Evolutionary conservation across 2,329 filamentous ascomycete genomes (phyloP), one percentile per base, ranked within the genome.

Genomic region (Colletotrichum navitas): DNA sequence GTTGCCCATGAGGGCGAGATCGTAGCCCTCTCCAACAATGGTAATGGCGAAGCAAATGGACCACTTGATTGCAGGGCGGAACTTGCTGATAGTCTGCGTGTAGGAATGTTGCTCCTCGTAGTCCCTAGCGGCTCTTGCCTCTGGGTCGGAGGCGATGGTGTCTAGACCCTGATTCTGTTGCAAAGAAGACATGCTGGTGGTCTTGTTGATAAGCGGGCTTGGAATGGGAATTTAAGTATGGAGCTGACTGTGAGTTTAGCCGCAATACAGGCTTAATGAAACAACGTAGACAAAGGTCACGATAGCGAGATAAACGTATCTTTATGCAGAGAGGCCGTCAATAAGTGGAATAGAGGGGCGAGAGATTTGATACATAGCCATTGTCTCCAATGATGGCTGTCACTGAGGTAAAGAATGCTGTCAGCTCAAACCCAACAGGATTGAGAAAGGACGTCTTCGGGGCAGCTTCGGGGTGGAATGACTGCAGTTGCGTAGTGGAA

Each of bases 1-100:
- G 34, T 79, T 79, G 26, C 76, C 76, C 60, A 82, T 75, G 5
- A 83, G 74, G 21, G 78, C 80, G 2, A 78, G 76, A 66, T 82
- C 81, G 63, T 81, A 75, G 4, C 74, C 74, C 58, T 75, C 72
- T 43, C 74, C 74, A 26, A 75, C 56, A 55, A 74, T 71, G 32
- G 73, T 54, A 24, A 70, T 65, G 39, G 73, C 73, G 60, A 74
- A 68, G 32, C 67, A 21, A 32, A 75, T 52, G 29, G 74, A 75
- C 67, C 72, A 75, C 56, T 68, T 56, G 18, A 74, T 64, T 24
- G 74, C 69, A 43, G 62, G 68, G 8, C 47, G 26, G 21, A 54
- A 70, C 12, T 49, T 58, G 8, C 18, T 29, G 41, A 70, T 34
- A 26, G 60, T 64, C 26, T 66, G 29, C 21, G 24, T 16, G 41